Evolutionary conservation across 768 basidiomycete genomes (phyloP), one percentile per base, ranked within the genome.

Genomic region (Rhizopogon vesiculosus): DNA sequence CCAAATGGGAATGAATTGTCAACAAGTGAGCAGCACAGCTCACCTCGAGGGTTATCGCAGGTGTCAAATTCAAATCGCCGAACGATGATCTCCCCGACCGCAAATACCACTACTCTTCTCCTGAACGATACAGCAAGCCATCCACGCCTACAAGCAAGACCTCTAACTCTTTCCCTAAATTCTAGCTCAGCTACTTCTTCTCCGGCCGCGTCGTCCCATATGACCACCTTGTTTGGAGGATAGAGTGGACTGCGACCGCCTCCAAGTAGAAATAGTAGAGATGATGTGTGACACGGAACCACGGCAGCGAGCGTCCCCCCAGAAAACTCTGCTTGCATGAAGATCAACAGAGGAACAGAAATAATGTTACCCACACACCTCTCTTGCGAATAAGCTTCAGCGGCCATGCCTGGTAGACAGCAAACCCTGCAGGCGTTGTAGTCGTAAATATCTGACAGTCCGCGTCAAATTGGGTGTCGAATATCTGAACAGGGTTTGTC

Each of bases 211-310:
- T 92, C 92, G 69, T 95, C 89, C 91, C 91, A 95, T 52, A 96
- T 69, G 60, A 95, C 78, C 53, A 94, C 89, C 74, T 96, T 95
- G 73, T 95, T 95, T 29, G 88, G 89, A 29, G 93, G 89, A 71
- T 93, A 95, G 9, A 87, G 80, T 31, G 93, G 93, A 68, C 89
- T 93, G 53, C 85, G 81, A 40, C 93, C 91, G 44, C 93, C 93
- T 48, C 93, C 93, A 53, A 93, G 77, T 45, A 95, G 83, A 70
- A 93, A 93, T 48, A 94, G 76, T 19, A 95, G 74, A 56, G 91
- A 92, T 10, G 91, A 86, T 10, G 85, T 80, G 65, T 94, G 91
- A 54, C 91, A 73, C 3, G 93, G 93, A 13, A 91, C 78, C 16
- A 82, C 88, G 25, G 81, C 77, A n/a, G 87, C 75, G 1, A 93